These are phyloP conservation scores for Clarkia xantiana DNA, from an alignment of 345 rosid species.

Conservation along the genomic window DNA sequence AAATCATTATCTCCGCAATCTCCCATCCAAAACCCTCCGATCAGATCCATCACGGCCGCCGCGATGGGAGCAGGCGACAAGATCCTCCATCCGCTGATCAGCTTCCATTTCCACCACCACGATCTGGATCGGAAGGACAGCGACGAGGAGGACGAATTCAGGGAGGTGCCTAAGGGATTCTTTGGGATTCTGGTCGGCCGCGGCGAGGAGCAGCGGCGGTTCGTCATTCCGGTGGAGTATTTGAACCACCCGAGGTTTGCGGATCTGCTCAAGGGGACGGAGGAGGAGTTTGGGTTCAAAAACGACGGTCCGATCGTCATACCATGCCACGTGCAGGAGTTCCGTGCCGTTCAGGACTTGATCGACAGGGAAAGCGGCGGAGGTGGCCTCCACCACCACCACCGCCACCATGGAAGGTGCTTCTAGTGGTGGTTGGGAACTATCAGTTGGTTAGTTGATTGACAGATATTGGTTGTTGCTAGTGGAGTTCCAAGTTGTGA, in stretches of 20 bases:
- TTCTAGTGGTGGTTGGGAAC: constrained; percentile 12
- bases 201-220: constrained; percentile 48
- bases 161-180: constrained; percentile 52
- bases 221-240: constrained; percentile 64
- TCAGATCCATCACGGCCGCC: constrained; percentile 16
- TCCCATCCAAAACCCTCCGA: background rate
- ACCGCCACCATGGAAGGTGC: constrained; percentile 25
- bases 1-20: background rate
- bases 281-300: constrained; percentile 60
- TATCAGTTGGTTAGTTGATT: background rate
- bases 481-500: background rate
- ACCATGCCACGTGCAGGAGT: constrained; percentile 71
- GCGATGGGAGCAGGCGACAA: constrained; percentile 13
- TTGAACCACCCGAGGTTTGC: constrained; percentile 65
- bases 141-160: constrained; percentile 4
- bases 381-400: constrained; percentile 21
- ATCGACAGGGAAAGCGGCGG: constrained; percentile 37
- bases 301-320: constrained; percentile 61
- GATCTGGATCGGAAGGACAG: constrained; percentile 10
- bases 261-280: constrained; percentile 51
- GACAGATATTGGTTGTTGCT: too few species aligned
- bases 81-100: constrained; percentile 28
- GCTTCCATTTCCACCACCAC: constrained; percentile 17
- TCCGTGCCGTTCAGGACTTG: constrained; percentile 43
- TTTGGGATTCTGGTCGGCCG: constrained; percentile 57